Base-by-base conservation (phyloP, 2,329 filamentous ascomycete species). In the Pseudocercospora pini-densiflorae region DNA sequence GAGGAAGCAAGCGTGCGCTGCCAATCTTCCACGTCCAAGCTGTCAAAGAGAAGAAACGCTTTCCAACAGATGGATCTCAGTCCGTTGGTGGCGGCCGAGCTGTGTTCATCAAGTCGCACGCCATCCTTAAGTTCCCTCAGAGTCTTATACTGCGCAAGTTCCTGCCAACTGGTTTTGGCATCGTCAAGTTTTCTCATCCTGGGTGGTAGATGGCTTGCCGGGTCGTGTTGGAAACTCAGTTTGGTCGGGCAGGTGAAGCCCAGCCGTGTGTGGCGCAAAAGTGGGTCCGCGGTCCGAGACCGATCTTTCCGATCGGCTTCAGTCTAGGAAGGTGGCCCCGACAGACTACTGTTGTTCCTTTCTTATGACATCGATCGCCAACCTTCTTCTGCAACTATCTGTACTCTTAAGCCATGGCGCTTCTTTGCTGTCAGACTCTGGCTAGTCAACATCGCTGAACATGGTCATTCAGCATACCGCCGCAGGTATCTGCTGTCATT, bases 21-120 rank as follows among this genome's bases (percentile, higher is more conserved):
- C 93, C 94, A 97, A 81, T 86, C 85, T 47, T 85, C 81, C 31
- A 84, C 83, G 61, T 90, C 85, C 9, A 89, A 81, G 60, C 86
- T 86, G 70, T 90, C 88, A 76, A 93, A 94, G 31, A 97, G 83
- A 54, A 97, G 83, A 77, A 97, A 97, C 43, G 88, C 87, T 88
- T 97, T 97, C 94, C 94, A 98, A 79, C 91, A 97, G 43, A 96
- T 86, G 2, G 94, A 97, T 63, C 94, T 89, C 70, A 93, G 87
- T 14, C 92, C 93, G 29, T 59, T 71, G 24, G 68, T 70, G 24
- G 68, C 70, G 43, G 65, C 60, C 9, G 71, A 72, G 16, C 62
- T 59, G 53, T 67, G 65, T 24, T 65, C 68, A 23, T 74, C 70
- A 24, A 76, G 66, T 5, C 74, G 76, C 8, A 77, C 73, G 10